phyloP scores from a whole-genome alignment of 306 rosid species.

The Hippophae tibetana region DNA sequence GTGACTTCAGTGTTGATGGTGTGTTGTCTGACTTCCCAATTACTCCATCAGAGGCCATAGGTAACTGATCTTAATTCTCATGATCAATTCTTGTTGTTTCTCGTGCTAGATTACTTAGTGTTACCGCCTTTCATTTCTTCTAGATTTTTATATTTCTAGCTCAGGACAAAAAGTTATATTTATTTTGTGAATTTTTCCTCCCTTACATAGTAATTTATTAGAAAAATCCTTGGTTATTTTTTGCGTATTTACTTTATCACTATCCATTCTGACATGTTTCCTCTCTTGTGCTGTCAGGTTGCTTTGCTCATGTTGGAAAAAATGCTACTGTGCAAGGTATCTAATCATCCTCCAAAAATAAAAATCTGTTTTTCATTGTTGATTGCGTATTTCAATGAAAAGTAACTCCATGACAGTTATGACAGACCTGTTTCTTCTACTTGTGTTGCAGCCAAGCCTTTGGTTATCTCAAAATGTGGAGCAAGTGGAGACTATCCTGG shows the following conservation, averaged over 20 bases:
- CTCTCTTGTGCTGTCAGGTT: conserved; percentile 46
- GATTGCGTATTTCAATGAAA: background rate
- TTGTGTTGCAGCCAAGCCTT: conserved; percentile 38
- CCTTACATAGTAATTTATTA: background rate
- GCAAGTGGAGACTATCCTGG: conserved; percentile 84
- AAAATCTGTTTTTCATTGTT: conserved; percentile 2
- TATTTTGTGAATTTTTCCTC: background rate
- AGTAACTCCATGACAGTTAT: background rate
- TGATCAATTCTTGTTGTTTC: background rate
- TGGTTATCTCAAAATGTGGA: conserved; percentile 77
- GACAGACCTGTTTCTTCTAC: conserved; percentile 20
- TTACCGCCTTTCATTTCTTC: background rate
- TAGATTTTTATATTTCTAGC: background rate
- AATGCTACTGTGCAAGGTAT: conserved; percentile 52
- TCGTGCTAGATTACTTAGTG: background rate
- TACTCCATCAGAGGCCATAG: conserved; percentile 57
- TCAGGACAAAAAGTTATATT: background rate
- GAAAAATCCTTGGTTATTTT: background rate
- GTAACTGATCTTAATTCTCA: conserved; percentile 29
- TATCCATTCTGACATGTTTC: background rate
- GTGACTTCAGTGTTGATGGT: conserved; percentile 75
- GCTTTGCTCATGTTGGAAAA: conserved; percentile 52
- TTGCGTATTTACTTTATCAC: background rate
- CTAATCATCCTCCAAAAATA: background rate
- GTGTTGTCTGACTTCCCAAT: conserved; percentile 76